Conservation (phyloP, 257 asterid species). For the Nicotiana knightiana region DNA sequence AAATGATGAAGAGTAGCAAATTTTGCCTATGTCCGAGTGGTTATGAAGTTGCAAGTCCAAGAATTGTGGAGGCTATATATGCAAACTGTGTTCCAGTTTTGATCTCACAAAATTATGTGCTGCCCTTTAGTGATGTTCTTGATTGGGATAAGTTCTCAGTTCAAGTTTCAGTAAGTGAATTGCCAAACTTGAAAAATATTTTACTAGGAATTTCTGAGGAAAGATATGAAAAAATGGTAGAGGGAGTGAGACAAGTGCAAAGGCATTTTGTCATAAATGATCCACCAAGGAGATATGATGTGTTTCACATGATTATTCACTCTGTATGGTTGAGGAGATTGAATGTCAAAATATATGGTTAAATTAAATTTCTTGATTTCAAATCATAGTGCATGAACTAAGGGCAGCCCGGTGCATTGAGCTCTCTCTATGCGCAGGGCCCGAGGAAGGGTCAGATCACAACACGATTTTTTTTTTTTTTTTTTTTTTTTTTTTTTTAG, state of each 20-base stretch:
- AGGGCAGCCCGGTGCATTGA: no score
- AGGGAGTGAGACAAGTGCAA: conserved; percentile 45
- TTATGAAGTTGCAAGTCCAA: conserved; percentile 65
- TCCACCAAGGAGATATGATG: conserved; percentile 46
- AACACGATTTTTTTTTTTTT: no score
- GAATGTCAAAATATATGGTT: conserved; percentile 28
- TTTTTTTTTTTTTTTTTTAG: no score
- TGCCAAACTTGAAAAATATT: conserved; percentile 39
- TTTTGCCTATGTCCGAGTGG: conserved; percentile 74
- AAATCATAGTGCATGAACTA: no score
- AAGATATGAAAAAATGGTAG: conserved; percentile 38
- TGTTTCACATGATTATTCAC: conserved; percentile 65
- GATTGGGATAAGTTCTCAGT: conserved; percentile 51
- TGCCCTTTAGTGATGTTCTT: conserved; percentile 55
- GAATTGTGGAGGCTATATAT: conserved; percentile 64
- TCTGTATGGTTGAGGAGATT: conserved; percentile 71
- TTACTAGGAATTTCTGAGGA: conserved; percentile 39
- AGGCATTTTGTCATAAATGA: conserved; percentile 58
- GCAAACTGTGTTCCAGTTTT: conserved; percentile 61
- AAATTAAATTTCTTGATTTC: neutral
- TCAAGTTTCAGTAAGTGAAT: conserved; percentile 32
- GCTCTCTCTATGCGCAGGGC: no score
- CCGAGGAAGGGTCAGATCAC: no score
- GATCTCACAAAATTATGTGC: conserved; percentile 40
- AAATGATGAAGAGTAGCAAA: conserved; percentile 37